Conservation (phyloP, 2,329 filamentous ascomycete genomes). For the Pestalotiopsis sp. region DNA sequence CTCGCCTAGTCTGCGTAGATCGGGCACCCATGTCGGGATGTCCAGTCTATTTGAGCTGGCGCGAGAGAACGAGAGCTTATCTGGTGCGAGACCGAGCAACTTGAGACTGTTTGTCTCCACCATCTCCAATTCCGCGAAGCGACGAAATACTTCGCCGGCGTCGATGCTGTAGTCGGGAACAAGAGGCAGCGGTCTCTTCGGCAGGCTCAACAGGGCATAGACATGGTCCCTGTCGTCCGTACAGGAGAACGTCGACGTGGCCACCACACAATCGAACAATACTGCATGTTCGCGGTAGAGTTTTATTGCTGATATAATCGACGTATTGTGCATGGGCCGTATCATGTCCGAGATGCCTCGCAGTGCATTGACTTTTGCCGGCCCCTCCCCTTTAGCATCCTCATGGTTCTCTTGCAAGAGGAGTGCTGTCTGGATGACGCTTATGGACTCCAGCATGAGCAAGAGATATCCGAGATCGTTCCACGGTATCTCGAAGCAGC, state of each 20-base stretch:
- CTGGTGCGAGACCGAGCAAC: conserved; percentile 1
- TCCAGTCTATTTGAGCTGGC: neutral
- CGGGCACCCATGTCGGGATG: conserved; percentile 4
- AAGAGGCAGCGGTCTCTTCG: neutral
- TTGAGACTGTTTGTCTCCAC: neutral
- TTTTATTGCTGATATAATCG: neutral
- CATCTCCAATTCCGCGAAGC: neutral
- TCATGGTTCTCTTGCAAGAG: neutral
- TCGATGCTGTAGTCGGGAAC: neutral
- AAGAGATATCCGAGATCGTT: neutral
- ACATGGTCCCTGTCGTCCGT: conserved; percentile 17
- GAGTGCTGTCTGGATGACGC: neutral
- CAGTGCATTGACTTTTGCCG: neutral
- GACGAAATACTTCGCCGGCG: neutral
- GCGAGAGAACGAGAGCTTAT: neutral
- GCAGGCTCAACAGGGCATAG: conserved; percentile 15
- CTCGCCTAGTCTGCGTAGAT: neutral
- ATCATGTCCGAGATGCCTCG: neutral
- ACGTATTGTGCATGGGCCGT: neutral
- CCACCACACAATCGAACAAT: conserved; percentile 2
- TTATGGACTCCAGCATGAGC: conserved; percentile 1
- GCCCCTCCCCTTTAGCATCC: neutral
- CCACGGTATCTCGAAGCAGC: neutral
- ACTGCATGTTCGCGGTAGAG: neutral
- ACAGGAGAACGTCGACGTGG: neutral